Base-by-base conservation (phyloP, 495 filamentous ascomycete species). In the Tirmania nivea region DNA sequence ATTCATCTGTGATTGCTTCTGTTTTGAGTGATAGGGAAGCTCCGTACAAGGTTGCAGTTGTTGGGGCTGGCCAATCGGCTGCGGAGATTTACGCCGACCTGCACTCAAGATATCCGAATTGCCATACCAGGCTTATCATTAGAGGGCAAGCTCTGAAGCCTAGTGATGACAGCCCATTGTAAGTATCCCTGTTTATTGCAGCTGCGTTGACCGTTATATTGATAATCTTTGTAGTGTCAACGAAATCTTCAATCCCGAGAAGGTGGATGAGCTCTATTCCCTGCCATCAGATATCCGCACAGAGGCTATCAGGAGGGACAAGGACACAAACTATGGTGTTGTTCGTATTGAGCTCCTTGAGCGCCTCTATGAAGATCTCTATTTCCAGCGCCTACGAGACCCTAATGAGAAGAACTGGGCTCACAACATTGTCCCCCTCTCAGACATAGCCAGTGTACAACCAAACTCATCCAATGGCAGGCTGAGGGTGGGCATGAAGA, bases 131-230 rank as follows among this genome's bases (percentile, higher is more conserved):
- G 6, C 60, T 97, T 49, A 74, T 93, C 48, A 87, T 93, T 65
- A 76, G 82, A 48, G 79, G 78, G 37, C 73, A 83, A 35, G 86
- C 86, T 42, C 69, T 97, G 54, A 80, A 80, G 53, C 89, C 89
- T 4, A 92, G 85, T 65, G 89, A 97, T 58, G 89, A 97, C 62
- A 90, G 84, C 50, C 89, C 89, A 17, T 96, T 95, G 84, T 92
- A 70, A 68, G 81, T 74, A 3, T n/a, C 49, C 21, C 31, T 50
- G 39, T 4, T n/a, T 19, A 34, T 8, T 36, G 58, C 25, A 60
- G 48, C 19, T 50, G 12, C 34, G 3, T 11, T 19, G 39, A 17
- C 14, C 25, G 9, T 50, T 48, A 34, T 19, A 50, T n/a, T 51
- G n/a, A 60, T 69, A 58, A 69, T 52, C n/a, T 51, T 34, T 35